Evolutionary conservation across 2,329 filamentous ascomycete genomes (phyloP).

Genomic region (Drechslera avenae): DNA sequence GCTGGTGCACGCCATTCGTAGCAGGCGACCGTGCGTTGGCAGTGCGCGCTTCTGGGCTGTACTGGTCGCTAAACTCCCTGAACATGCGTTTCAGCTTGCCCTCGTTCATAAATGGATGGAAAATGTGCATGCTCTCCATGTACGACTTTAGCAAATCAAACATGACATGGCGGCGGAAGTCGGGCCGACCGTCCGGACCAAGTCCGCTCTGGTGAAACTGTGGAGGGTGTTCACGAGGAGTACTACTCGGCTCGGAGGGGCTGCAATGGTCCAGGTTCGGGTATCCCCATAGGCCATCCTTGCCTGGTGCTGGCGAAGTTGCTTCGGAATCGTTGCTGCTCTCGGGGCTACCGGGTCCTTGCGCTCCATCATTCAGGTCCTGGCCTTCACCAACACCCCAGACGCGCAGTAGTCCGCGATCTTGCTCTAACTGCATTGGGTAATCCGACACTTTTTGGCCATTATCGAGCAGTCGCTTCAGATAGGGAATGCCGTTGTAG

Average conservation of each 20-base stretch:
- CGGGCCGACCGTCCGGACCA: constrained; percentile 58
- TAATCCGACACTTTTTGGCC: constrained; percentile 67
- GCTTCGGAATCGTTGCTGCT: constrained; percentile 49
- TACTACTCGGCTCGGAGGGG: constrained; percentile 29
- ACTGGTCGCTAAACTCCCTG: constrained; percentile 51
- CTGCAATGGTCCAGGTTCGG: constrained; percentile 50
- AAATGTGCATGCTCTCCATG: constrained; percentile 63
- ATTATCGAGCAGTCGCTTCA: constrained; percentile 69
- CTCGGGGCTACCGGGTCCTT: constrained; percentile 41
- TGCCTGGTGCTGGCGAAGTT: constrained; percentile 49
- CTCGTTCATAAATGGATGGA: constrained; percentile 68
- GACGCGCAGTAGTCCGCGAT: constrained; percentile 73
- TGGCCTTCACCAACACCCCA: constrained; percentile 80
- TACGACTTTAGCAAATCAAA: constrained; percentile 60
- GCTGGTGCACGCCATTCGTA: constrained; percentile 19
- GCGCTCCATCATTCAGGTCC: constrained; percentile 59
- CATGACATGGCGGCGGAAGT: constrained; percentile 59
- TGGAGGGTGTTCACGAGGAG: constrained; percentile 23
- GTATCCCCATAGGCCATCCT: constrained; percentile 58
- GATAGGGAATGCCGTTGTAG: constrained; percentile 55
- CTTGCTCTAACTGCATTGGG: constrained; percentile 76
- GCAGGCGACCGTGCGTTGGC: constrained; percentile 32
- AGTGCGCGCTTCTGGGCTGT: constrained; percentile 38
- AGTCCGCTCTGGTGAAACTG: constrained; percentile 55
- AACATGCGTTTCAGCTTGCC: constrained; percentile 59